These are phyloP conservation scores for Chaetomium sp. DNA, from an alignment of 2,329 filamentous ascomycete genomes.

Conservation along the genomic window DNA sequence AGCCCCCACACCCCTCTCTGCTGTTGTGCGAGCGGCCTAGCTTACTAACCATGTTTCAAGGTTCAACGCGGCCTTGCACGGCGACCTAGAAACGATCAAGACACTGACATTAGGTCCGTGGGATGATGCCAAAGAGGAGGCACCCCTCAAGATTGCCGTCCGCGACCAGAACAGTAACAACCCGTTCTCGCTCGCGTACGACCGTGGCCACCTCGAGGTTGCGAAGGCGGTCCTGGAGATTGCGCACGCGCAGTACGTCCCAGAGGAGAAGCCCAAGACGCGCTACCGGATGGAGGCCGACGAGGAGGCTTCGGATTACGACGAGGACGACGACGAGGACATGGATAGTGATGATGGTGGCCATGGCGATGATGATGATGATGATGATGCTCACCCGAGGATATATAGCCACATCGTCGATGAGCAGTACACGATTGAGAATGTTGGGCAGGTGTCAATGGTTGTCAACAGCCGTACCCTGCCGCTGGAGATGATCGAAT, in stretches of 20 bases:
- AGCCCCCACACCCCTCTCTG: no score
- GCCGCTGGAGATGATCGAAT: conserved; percentile 48
- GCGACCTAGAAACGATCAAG: conserved; percentile 62
- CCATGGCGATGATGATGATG: conserved; percentile 21
- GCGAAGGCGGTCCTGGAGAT: conserved; percentile 66
- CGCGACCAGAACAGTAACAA: conserved; percentile 44
- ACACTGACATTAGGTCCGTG: conserved; percentile 54
- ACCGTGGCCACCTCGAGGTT: conserved; percentile 57
- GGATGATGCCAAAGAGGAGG: conserved; percentile 45
- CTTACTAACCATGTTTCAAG: conserved; percentile 27
- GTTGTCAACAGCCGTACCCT: conserved; percentile 58
- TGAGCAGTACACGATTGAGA: conserved; percentile 67
- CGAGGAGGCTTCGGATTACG: background rate
- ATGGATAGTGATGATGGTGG: no score
- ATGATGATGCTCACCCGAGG: conserved; percentile 35
- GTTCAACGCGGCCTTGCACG: conserved; percentile 67
- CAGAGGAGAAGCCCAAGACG: conserved; percentile 44
- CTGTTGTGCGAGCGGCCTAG: no score
- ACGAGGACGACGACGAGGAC: conserved; percentile 32
- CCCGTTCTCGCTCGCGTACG: conserved; percentile 63
- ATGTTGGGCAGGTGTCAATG: conserved; percentile 62
- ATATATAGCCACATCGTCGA: conserved; percentile 53
- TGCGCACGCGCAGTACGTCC: conserved; percentile 59
- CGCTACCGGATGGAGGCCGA: conserved; percentile 41
- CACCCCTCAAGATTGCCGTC: conserved; percentile 59